These are phyloP conservation scores for Paramecium bursaria DNA, from an alignment of 73 alveolate species.

Conservation along the genomic window DNA sequence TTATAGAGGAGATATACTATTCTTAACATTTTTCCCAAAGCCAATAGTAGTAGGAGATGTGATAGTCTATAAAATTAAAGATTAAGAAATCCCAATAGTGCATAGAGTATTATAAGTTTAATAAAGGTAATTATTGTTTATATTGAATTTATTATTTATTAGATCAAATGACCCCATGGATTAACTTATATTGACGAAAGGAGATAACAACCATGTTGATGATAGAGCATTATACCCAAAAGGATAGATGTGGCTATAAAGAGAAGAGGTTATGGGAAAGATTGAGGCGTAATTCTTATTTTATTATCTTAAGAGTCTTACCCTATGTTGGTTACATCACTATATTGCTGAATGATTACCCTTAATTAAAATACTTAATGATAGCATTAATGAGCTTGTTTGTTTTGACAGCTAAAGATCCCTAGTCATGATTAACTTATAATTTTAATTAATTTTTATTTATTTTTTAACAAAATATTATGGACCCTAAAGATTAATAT, in stretches of 20 bases:
- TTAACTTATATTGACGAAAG: slow-evolving; percentile 90
- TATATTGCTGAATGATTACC: slow-evolving; percentile 94
- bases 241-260: slow-evolving; percentile 86
- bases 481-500: slow-evolving; percentile 49
- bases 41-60: slow-evolving; percentile 93
- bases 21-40: slow-evolving; percentile 79
- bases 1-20: slow-evolving; percentile 97
- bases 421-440: slow-evolving; percentile 80
- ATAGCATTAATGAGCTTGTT: slow-evolving; percentile 90
- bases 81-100: slow-evolving; percentile 95
- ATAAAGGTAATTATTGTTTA: slow-evolving; percentile 53
- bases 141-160: too few relatives aligned
- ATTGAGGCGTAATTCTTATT: slow-evolving; percentile 78
- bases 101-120: slow-evolving; percentile 91
- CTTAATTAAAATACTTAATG: slow-evolving; percentile 85
- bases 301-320: slow-evolving; percentile 56
- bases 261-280: slow-evolving; percentile 89
- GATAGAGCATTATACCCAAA: slow-evolving; percentile 97
- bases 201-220: slow-evolving; percentile 95
- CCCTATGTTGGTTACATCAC: slow-evolving; percentile 98
- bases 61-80: slow-evolving; percentile 90
- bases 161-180: slow-evolving; percentile 77
- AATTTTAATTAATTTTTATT: too few relatives aligned
- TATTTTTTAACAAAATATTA: too few relatives aligned
- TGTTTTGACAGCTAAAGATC: slow-evolving; percentile 92